Evolutionary conservation across 2,329 filamentous ascomycete species (phyloP).

Genomic region (Ophiostoma perfectum): DNA sequence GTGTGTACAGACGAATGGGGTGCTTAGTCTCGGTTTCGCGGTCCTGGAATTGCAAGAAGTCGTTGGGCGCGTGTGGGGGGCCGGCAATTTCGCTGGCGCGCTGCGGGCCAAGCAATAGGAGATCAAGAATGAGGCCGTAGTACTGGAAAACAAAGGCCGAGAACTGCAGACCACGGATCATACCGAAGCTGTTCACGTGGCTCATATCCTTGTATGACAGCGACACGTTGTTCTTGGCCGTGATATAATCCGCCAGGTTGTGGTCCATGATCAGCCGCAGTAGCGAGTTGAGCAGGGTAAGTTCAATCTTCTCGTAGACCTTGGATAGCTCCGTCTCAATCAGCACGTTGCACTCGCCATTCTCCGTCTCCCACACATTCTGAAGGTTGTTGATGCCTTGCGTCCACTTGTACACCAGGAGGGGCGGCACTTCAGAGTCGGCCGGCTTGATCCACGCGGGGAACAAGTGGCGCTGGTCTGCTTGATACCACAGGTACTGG

Average conservation of each 20-base stretch:
- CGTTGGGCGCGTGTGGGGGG: slow-evolving; percentile 87
- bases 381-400: slow-evolving; percentile 98
- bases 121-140: slow-evolving; percentile 91
- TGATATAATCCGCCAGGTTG: slow-evolving; percentile 98
- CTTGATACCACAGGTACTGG: slow-evolving; percentile 98
- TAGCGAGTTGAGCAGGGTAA: slow-evolving; percentile 89
- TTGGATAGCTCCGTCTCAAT: slow-evolving; percentile 98
- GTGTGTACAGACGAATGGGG: slow-evolving; percentile 93
- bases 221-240: slow-evolving; percentile 98
- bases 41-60: slow-evolving; percentile 95
- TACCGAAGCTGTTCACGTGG: slow-evolving; percentile 95
- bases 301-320: slow-evolving; percentile 98
- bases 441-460: slow-evolving; percentile 99
- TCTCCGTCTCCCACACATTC: slow-evolving; percentile 87
- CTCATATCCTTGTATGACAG: slow-evolving; percentile 99
- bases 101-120: slow-evolving; percentile 85
- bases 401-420: slow-evolving; percentile 97
- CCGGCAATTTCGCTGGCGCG: slow-evolving; percentile 97
- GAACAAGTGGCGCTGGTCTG: slow-evolving; percentile 93
- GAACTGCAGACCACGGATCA: slow-evolving; percentile 97
- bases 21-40: slow-evolving; percentile 86
- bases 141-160: slow-evolving; percentile 99
- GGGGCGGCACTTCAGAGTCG: slow-evolving; percentile 91
- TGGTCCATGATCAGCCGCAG: slow-evolving; percentile 97
- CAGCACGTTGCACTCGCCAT: slow-evolving; percentile 97